These are phyloP conservation scores for Neurospora sp. DNA, from an alignment of 495 filamentous ascomycete species.

Conservation along the genomic window DNA sequence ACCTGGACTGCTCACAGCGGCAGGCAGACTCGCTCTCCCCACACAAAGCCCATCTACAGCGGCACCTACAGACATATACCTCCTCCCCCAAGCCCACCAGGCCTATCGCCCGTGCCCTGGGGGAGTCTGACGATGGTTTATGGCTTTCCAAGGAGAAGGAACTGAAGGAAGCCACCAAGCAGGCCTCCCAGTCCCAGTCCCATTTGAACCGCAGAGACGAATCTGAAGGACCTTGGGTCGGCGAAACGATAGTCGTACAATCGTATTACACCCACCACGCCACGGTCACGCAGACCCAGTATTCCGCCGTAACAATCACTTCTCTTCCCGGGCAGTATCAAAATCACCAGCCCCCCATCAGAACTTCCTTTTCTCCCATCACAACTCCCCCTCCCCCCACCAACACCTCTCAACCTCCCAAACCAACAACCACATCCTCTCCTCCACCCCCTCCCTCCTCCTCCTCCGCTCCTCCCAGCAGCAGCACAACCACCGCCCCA, in stretches of 20 bases:
- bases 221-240: not conserved
- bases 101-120: not conserved
- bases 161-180: not conserved
- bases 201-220: not conserved
- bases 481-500: not conserved
- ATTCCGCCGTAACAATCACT: not conserved
- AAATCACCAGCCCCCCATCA: not conserved
- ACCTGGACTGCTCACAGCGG: not conserved
- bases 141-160: not conserved
- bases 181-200: not conserved
- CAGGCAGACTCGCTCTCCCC: not conserved
- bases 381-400: not conserved
- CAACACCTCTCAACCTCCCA: not conserved
- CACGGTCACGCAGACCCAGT: not conserved
- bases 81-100: not conserved
- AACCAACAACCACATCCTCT: not conserved
- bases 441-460: not conserved
- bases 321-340: not conserved
- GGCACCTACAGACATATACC: not conserved
- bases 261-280: not conserved
- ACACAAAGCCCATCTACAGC: not conserved
- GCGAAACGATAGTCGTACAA: not conserved
- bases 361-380: not conserved
- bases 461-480: not conserved
- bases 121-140: not conserved